Conservation (phyloP, 495 filamentous ascomycete genomes). For the Talaromyces liani region DNA sequence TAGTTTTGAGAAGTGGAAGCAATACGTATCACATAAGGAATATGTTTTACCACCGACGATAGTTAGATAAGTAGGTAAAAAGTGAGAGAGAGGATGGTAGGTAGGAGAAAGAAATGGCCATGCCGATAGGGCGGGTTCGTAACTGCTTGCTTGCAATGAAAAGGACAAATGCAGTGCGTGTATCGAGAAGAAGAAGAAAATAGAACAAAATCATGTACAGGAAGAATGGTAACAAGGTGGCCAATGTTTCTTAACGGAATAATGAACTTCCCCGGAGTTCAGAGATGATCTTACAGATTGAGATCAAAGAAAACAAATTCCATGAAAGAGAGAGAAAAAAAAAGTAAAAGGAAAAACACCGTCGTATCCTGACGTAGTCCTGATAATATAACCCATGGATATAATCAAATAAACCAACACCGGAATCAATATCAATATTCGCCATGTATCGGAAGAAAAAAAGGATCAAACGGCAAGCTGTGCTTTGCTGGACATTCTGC, state of each 20-base stretch:
- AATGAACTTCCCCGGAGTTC: neutral
- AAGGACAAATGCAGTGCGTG: neutral
- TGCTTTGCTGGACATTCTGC: slow-evolving; percentile 7
- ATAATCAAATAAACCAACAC: neutral
- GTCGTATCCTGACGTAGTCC: neutral
- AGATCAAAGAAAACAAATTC: neutral
- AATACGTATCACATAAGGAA: neutral
- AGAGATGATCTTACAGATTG: neutral
- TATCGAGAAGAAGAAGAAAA: neutral
- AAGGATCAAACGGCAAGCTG: neutral
- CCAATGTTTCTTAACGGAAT: neutral
- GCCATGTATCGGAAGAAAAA: neutral
- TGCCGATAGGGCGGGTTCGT: neutral
- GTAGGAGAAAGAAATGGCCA: neutral
- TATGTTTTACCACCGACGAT: neutral
- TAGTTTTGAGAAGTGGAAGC: neutral
- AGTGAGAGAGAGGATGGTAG: neutral
- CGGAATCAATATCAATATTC: neutral
- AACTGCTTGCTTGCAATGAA: neutral
- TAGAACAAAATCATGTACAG: neutral
- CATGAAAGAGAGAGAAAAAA: neutral
- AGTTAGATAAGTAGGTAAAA: neutral
- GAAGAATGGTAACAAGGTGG: neutral
- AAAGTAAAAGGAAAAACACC: too few species aligned
- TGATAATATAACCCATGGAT: neutral